phyloP scores from a whole-genome alignment of 176 grass and related monocot genomes.

The Aechmea fasciata region DNA sequence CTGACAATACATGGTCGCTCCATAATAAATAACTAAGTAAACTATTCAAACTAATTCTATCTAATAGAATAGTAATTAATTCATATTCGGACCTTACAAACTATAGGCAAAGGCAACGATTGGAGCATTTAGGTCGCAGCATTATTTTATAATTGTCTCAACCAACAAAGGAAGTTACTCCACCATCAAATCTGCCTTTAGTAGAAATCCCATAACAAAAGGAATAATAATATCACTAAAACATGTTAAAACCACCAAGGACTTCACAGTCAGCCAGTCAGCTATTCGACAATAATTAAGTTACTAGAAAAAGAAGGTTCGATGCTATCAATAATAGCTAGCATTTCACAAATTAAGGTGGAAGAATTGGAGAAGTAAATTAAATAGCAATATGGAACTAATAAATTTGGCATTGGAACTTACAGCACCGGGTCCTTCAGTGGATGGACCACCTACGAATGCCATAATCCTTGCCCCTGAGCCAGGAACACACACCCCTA shows the following conservation, averaged over 20 bases:
- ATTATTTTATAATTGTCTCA: too few species aligned
- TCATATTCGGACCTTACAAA: too few species aligned
- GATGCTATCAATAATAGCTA: not conserved
- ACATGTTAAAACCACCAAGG: too few species aligned
- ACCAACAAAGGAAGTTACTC: too few species aligned
- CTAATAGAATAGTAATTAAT: too few species aligned
- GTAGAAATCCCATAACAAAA: not conserved
- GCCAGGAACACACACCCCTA: conserved; percentile 83
- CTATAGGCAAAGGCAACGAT: too few species aligned
- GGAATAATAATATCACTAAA: not conserved
- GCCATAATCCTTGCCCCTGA: conserved; percentile 98
- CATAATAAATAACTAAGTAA: too few species aligned
- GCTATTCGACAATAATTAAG: too few species aligned
- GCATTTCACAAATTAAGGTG: not conserved
- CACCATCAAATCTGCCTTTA: not conserved
- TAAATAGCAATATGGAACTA: not conserved
- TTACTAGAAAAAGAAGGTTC: not conserved
- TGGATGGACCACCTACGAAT: conserved; percentile 80
- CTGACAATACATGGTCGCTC: too few species aligned
- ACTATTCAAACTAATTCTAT: too few species aligned
- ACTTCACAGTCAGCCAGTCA: too few species aligned
- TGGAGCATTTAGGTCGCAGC: too few species aligned
- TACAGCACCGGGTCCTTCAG: conserved; percentile 72
- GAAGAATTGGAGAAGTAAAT: conserved; percentile 1
- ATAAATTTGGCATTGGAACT: conserved; percentile 18